Conservation (phyloP, 2,329 filamentous ascomycete genomes). For the Colletotrichum tamarilloi region DNA sequence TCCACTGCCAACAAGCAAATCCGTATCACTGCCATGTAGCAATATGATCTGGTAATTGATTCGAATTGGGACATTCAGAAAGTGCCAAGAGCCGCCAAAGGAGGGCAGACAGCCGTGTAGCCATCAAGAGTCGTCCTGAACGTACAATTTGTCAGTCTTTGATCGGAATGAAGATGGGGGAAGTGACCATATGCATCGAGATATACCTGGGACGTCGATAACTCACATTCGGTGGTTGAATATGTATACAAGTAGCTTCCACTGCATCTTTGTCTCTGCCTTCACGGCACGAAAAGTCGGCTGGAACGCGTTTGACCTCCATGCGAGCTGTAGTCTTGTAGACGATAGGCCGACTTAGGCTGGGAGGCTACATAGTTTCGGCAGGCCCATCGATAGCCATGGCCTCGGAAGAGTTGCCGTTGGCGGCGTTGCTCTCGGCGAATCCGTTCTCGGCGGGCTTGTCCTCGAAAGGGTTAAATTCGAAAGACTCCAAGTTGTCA, state of each 20-base stretch:
- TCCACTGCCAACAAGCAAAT: neutral
- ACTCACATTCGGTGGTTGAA: neutral
- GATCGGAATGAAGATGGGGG: neutral
- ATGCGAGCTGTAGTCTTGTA: neutral
- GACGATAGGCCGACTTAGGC: neutral
- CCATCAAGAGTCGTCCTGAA: neutral
- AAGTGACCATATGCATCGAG: neutral
- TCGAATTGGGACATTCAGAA: neutral
- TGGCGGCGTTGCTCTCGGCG: too few relatives aligned
- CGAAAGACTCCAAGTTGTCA: too few relatives aligned
- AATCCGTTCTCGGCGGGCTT: too few relatives aligned
- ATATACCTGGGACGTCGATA: neutral
- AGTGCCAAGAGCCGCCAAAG: neutral
- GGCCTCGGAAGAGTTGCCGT: too few relatives aligned
- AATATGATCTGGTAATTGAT: neutral
- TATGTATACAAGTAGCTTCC: neutral
- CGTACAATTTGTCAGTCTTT: neutral
- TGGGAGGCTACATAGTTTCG: neutral
- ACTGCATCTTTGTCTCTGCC: neutral
- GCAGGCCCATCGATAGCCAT: too few relatives aligned
- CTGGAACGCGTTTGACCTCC: neutral
- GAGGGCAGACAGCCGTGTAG: neutral
- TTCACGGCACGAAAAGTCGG: neutral
- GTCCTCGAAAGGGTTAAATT: too few relatives aligned
- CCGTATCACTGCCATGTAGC: neutral